Evolutionary conservation across 225 moss, liverwort and hornwort species (phyloP).

Genomic region (Physcomitrellopsis africana): DNA sequence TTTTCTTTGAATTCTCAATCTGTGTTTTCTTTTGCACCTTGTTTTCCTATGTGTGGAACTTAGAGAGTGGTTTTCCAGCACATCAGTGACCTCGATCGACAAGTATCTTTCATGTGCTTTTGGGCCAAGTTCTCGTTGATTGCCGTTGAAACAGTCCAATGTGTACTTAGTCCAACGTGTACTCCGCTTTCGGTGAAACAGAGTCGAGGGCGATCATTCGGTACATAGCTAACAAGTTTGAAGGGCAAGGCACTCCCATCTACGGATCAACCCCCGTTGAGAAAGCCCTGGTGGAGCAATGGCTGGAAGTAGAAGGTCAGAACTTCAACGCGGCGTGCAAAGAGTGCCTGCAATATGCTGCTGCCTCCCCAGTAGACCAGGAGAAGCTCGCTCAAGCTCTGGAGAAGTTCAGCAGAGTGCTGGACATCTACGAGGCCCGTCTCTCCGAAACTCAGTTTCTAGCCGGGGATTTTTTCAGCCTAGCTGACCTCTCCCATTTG

Average conservation of each 20-base stretch:
- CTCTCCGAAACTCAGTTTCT: conserved; percentile 49
- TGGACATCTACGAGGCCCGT: conserved; percentile 66
- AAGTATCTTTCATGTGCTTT: neutral
- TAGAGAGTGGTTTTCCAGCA: neutral
- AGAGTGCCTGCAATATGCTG: conserved; percentile 37
- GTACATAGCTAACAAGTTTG: conserved; percentile 56
- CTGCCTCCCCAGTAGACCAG: conserved; percentile 32
- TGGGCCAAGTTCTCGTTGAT: neutral
- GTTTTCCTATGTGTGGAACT: neutral
- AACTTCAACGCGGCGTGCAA: conserved; percentile 47
- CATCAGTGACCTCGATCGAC: neutral
- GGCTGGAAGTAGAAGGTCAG: conserved; percentile 72
- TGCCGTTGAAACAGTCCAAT: neutral
- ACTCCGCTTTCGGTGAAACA: conserved; percentile 15
- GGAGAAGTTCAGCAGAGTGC: conserved; percentile 41
- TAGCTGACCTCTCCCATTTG: conserved; percentile 73
- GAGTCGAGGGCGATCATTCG: conserved; percentile 74
- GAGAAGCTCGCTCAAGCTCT: conserved; percentile 34
- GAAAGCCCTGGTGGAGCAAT: conserved; percentile 58
- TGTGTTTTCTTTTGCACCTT: neutral
- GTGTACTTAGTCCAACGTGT: too few relatives aligned
- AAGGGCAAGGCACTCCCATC: conserved; percentile 54
- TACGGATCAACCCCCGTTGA: conserved; percentile 37
- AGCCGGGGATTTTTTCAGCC: conserved; percentile 72
- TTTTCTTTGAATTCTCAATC: neutral